A percentile compares a stretch with the other conserved stretches of the same genome.
Evolutionary conservation across 768 basidiomycete species (phyloP).

Genomic region (Pleurotus salmoneostramineus): DNA sequence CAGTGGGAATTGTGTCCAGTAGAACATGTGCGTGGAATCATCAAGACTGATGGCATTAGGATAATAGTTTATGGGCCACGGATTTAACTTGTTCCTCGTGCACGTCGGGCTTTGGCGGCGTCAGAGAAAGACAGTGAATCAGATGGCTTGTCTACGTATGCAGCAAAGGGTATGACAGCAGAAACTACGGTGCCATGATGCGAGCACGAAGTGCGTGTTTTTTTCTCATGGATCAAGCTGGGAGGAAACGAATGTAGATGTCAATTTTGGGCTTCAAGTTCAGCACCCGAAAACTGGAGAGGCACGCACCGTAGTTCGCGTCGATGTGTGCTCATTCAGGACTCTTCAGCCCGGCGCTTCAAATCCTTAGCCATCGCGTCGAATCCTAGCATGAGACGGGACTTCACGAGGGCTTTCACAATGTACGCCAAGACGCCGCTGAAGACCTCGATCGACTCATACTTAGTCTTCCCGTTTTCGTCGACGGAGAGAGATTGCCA

Average conservation of each 20-base stretch:
- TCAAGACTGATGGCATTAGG: background rate
- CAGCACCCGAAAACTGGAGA: too few relatives aligned
- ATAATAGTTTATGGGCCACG: background rate
- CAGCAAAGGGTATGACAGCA: background rate
- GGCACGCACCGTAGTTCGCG: too few relatives aligned
- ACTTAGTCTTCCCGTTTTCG: slow-evolving; percentile 51
- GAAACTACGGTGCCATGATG: background rate
- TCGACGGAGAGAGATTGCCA: slow-evolving; percentile 61
- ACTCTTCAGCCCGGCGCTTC: slow-evolving; percentile 44
- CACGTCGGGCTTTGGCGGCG: slow-evolving; percentile 7
- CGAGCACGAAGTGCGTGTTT: background rate
- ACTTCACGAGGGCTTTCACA: slow-evolving; percentile 38
- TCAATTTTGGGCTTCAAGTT: too few relatives aligned
- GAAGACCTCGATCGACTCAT: slow-evolving; percentile 64
- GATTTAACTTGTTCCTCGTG: slow-evolving; percentile 6
- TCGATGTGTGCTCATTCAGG: slow-evolving; percentile 11
- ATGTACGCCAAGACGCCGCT: slow-evolving; percentile 51
- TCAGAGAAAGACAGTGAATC: background rate
- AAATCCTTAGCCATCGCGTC: slow-evolving; percentile 53
- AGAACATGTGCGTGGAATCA: background rate
- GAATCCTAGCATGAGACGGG: slow-evolving; percentile 41
- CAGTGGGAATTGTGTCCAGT: background rate
- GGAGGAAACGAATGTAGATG: background rate
- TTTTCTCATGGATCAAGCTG: background rate
- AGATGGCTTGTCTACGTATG: background rate